Percentiles rank a stretch among this genome's conserved stretches.
These are phyloP conservation scores for Leptographium radiaticola DNA, from an alignment of 2,329 filamentous ascomycete genomes.

Conservation along the genomic window DNA sequence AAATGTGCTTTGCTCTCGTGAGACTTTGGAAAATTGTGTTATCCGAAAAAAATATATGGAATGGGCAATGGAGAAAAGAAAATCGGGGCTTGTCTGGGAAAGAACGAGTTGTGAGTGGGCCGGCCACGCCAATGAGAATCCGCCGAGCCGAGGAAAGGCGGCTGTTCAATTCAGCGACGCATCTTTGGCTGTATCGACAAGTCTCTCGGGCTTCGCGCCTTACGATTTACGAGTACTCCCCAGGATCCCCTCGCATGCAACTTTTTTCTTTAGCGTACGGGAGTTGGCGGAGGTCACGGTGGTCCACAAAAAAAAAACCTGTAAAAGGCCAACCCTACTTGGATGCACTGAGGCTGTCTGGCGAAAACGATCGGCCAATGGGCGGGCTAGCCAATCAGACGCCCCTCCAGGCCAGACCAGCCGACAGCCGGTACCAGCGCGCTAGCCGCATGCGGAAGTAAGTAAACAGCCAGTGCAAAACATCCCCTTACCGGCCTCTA, in stretches of 20 bases:
- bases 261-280: background rate
- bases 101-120: background rate
- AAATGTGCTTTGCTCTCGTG: constrained; percentile 7
- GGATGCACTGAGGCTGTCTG: background rate
- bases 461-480: constrained; percentile 1
- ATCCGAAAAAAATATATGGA: constrained; percentile 1
- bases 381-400: background rate
- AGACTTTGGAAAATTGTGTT: constrained; percentile 9
- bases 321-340: background rate
- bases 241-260: background rate
- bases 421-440: background rate
- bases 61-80: constrained; percentile 4
- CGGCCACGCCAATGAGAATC: constrained; percentile 2
- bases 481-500: background rate
- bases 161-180: background rate
- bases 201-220: background rate
- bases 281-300: background rate
- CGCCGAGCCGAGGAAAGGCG: constrained; percentile 8
- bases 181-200: background rate
- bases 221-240: background rate
- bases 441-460: background rate
- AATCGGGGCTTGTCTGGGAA: constrained; percentile 1
- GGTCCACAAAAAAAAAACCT: constrained; percentile 1
- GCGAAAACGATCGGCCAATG: constrained; percentile 5
- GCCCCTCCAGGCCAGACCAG: background rate